Evolutionary conservation across 441 rosid species (phyloP).

Genomic region (Arabidopsis hybrid): DNA sequence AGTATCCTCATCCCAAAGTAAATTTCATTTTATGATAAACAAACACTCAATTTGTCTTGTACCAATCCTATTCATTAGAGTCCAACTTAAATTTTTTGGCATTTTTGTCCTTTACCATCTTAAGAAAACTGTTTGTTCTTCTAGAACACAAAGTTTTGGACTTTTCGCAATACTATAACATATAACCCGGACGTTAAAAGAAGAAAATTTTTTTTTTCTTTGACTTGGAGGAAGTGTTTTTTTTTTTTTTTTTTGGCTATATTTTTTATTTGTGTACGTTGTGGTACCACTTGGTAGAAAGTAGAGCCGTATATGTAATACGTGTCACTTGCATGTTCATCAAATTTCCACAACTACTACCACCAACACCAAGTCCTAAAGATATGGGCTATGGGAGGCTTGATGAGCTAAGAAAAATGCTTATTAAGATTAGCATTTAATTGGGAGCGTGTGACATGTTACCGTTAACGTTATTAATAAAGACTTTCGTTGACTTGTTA

Average conservation of each 20-base stretch:
- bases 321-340: conserved; percentile 34
- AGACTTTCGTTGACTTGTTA: conserved; percentile 27
- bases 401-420: background rate
- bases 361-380: too few species aligned
- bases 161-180: too few species aligned
- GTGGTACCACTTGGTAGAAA: conserved; percentile 30
- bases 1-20: too few species aligned
- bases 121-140: too few species aligned
- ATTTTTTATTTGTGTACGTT: background rate
- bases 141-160: background rate
- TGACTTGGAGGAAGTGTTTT: too few species aligned
- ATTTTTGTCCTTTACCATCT: too few species aligned
- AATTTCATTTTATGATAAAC: too few species aligned
- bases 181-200: background rate
- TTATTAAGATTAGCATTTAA: conserved; percentile 21
- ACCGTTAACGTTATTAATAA: conserved; percentile 25
- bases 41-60: too few species aligned
- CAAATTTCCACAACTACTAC: too few species aligned
- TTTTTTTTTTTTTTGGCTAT: too few species aligned
- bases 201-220: background rate
- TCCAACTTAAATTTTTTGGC: too few species aligned
- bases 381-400: conserved; percentile 11
- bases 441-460: conserved; percentile 27
- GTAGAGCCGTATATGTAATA: conserved; percentile 16
- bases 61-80: too few species aligned